Evolutionary conservation across 495 filamentous ascomycete genomes (phyloP), one percentile per base, ranked within the genome.

Genomic region (Halenospora varia): DNA sequence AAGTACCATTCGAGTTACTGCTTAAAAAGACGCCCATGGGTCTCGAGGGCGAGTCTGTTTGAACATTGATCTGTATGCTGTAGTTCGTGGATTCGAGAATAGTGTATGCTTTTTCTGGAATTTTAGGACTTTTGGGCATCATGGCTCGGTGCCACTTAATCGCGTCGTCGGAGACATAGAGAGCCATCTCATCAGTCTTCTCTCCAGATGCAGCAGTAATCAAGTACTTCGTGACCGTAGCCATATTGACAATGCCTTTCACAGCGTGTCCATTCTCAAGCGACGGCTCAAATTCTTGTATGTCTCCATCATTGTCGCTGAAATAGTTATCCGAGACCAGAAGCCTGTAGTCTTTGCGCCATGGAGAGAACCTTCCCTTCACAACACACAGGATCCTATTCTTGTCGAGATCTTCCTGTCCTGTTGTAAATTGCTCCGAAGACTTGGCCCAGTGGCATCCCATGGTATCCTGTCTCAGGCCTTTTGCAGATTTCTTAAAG

Each of bases 1-100:
- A 96, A 1, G 92, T 96, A 44, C 94, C 94, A 65, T 97, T 94
- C 18, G 90, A 96, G 63, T 97, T 97, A 66, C 93, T 97, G 9
- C 89, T 93, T 62, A 95, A 89, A 18, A 97, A 77, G 2, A 88
- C 82, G 20, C 94, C 94, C 81, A 96, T 90, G 3, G 88, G 84
- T 35, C 75, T 82, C 2, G 73, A 75, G 25, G 77, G 71, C 3
- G 66, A 66, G 10, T 82, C 82, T 0, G 85, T 89, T 76, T 90
- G 82, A 60, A 97, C 92, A 75, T 97, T 92, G 41, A 98, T 84
- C 69, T 97, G 92, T 58, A 98, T 90, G 73, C 92, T 96, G 76
- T 97, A 96, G 62, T 96, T 89, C 17, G 94, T 97, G 60, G 90
- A 92, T 72, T 97, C 93, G 25, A 98, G 77, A 20, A 97, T 77